Base-by-base conservation (phyloP, 108 stramenopile genomes). In the Cylindrotheca fusiformis region DNA sequence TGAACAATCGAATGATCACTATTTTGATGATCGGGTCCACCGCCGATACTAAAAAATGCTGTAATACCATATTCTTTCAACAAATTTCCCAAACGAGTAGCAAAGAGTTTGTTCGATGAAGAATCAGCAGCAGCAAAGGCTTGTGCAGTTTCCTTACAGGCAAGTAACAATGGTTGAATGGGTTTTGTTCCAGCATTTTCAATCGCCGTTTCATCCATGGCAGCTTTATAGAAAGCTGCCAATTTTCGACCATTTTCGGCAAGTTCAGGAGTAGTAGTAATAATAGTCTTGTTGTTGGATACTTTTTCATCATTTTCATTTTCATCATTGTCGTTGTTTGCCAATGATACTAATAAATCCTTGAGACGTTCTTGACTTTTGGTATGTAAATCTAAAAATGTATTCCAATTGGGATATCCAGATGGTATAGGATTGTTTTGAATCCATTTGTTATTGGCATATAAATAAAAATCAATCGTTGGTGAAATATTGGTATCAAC, bases 341-440 rank as follows among this genome's bases (percentile, higher is more conserved):
- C 60, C 55, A 84, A 72, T 23, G 58, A 78, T 0, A 51, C 29
- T 26, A 91, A 46, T 55, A 91, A 68, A 23, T 64, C 68, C 44
- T 76, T 75, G n/a, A 80, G 71, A 56, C 81, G 58, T 70, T 92
- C 91, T 73, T 87, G 85, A 56, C 72, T 81, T 58, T 80, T 65
- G 21, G 81, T 71, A 3, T 84, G 71, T 32, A 92, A 67, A 23
- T 48, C 54, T 48, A 88, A 58, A 58, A 92, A 92, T 1, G 86
- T 74, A 69, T 88, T 86, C 91, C 91, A 92, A 29, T 68, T 65
- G 22, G 86, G 76, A 76, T 92, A 92, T 24, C 69, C 87, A 14
- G 67, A n/a, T 25, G 91, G 91, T 36, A 92, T 92, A 50, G 87
- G 91, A 82, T 92, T 92, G 18, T 81, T 71, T 23, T 76, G 61